These are phyloP conservation scores for Candida maltosa DNA, from an alignment of 805 yeast genomes.

Conservation along the genomic window DNA sequence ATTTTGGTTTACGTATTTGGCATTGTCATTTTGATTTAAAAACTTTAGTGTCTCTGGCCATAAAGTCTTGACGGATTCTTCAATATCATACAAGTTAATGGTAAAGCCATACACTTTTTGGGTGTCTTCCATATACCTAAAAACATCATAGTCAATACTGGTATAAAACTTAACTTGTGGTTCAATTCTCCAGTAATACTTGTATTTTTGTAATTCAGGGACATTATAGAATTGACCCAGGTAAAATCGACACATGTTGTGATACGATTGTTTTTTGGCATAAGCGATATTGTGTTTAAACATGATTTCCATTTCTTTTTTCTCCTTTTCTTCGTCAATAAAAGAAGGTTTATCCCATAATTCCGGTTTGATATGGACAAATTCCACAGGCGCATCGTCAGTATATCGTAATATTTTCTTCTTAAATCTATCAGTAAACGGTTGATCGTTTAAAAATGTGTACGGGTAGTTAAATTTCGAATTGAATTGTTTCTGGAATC, in stretches of 20 bases:
- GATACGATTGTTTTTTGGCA: constrained; percentile 62
- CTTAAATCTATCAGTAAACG: constrained; percentile 59
- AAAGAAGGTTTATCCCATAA: constrained; percentile 59
- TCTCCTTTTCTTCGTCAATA: constrained; percentile 47
- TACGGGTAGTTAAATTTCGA: constrained; percentile 74
- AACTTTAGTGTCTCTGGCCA: constrained; percentile 72
- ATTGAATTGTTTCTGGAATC: constrained; percentile 66
- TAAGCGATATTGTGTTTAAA: constrained; percentile 51
- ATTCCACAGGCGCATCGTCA: constrained; percentile 24
- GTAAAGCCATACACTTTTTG: constrained; percentile 73
- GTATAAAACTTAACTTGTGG: constrained; percentile 69
- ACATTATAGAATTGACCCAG: constrained; percentile 62
- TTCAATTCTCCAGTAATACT: constrained; percentile 80
- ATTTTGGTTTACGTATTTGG: constrained; percentile 43
- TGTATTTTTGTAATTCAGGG: constrained; percentile 57
- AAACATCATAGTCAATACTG: constrained; percentile 71
- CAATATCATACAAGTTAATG: constrained; percentile 65
- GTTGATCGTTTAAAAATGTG: constrained; percentile 71
- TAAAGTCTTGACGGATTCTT: constrained; percentile 56
- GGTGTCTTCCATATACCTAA: constrained; percentile 67
- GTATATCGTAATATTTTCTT: constrained; percentile 12
- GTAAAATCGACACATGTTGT: constrained; percentile 83
- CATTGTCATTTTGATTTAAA: constrained; percentile 53
- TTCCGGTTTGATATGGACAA: constrained; percentile 38
- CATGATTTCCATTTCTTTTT: constrained; percentile 37